Conservation (phyloP, 352 stramenopile species). For the Phytopythium helicoides region DNA sequence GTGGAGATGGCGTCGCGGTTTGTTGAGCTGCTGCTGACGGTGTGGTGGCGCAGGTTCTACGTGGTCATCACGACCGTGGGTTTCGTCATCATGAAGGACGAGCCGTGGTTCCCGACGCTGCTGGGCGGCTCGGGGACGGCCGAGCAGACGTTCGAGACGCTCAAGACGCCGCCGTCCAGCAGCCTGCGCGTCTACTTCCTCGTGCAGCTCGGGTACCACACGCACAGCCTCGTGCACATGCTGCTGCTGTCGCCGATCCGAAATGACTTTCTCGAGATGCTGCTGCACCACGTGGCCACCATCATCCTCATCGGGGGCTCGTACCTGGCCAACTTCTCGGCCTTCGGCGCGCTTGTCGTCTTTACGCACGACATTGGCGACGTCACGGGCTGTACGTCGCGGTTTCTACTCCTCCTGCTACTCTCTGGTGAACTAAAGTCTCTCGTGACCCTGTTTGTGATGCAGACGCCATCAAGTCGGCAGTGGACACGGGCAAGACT, state of each 20-base stretch:
- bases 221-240: slow-evolving; percentile 55
- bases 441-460: not conserved
- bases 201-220: slow-evolving; percentile 56
- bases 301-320: slow-evolving; percentile 50
- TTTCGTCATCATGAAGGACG: slow-evolving; percentile 37
- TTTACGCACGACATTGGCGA: slow-evolving; percentile 57
- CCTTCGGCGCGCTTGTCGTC: slow-evolving; percentile 38
- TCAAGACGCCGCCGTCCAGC: slow-evolving; percentile 29
- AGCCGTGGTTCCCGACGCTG: slow-evolving; percentile 39
- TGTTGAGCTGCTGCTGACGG: not conserved
- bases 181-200: slow-evolving; percentile 46
- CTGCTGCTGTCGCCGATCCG: slow-evolving; percentile 50
- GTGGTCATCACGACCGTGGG: slow-evolving; percentile 37
- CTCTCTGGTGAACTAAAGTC: not conserved
- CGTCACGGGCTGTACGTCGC: slow-evolving; percentile 43
- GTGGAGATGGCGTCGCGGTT: not conserved
- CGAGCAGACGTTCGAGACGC: slow-evolving; percentile 23
- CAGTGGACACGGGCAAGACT: slow-evolving; percentile 47
- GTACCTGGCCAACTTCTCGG: slow-evolving; percentile 46
- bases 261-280: slow-evolving; percentile 62
- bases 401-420: not conserved
- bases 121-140: slow-evolving; percentile 36
- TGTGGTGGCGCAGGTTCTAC: slow-evolving; percentile 38
- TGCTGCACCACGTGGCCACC: slow-evolving; percentile 51
- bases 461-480: slow-evolving; percentile 63